Percentiles rank a stretch among this genome's conserved stretches.
Conservation (phyloP, 2,329 filamentous ascomycete species). For the Alternaria hordeiaustralica region DNA sequence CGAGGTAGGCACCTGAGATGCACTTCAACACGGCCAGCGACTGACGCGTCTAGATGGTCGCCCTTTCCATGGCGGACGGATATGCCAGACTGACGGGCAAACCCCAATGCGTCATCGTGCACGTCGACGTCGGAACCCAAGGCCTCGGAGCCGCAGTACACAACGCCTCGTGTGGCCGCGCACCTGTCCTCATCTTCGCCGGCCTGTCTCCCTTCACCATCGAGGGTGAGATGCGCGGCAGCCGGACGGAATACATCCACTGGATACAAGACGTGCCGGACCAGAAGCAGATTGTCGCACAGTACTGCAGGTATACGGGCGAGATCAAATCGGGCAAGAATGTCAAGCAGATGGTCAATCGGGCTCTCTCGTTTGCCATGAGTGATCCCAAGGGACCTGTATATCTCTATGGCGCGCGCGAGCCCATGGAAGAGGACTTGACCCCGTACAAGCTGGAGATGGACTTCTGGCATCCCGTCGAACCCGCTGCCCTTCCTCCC, state of each 20-base stretch:
- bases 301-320: slow-evolving; percentile 83
- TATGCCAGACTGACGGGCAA: slow-evolving; percentile 73
- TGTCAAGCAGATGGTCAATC: slow-evolving; percentile 87
- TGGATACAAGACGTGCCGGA: slow-evolving; percentile 87
- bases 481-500: slow-evolving; percentile 66
- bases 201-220: slow-evolving; percentile 78
- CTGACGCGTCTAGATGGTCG: slow-evolving; percentile 69
- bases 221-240: slow-evolving; percentile 76
- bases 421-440: slow-evolving; percentile 85
- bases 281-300: slow-evolving; percentile 78
- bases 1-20: slow-evolving; percentile 61
- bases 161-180: slow-evolving; percentile 76
- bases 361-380: slow-evolving; percentile 80
- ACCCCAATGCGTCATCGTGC: slow-evolving; percentile 78
- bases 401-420: slow-evolving; percentile 77
- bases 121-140: slow-evolving; percentile 84
- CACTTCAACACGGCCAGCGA: slow-evolving; percentile 3
- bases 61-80: slow-evolving; percentile 83
- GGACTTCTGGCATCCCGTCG: slow-evolving; percentile 72
- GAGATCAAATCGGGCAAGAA: slow-evolving; percentile 87
- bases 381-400: slow-evolving; percentile 80
- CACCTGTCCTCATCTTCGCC: slow-evolving; percentile 78
- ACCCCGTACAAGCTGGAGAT: slow-evolving; percentile 65
- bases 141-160: slow-evolving; percentile 79
- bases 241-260: slow-evolving; percentile 80